Conservation (phyloP, 768 basidiomycete species). For the Butyriboletus loyo region DNA sequence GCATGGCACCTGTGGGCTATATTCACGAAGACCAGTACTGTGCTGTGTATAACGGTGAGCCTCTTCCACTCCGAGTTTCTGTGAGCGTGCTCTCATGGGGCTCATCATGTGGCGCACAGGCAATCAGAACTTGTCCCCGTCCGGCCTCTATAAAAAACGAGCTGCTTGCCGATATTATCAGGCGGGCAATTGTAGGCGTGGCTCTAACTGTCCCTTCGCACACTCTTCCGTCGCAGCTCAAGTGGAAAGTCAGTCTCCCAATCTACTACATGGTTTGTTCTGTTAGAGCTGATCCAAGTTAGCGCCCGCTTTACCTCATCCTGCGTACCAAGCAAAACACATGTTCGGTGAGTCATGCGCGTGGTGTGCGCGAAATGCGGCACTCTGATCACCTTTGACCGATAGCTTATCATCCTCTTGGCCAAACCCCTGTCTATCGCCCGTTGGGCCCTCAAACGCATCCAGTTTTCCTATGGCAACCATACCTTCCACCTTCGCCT, state of each 20-base stretch:
- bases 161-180: slow-evolving; percentile 26
- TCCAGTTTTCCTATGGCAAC: slow-evolving; percentile 24
- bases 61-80: not conserved
- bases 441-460: slow-evolving; percentile 12
- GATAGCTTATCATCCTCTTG: slow-evolving; percentile 17
- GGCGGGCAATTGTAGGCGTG: slow-evolving; percentile 26
- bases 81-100: not conserved
- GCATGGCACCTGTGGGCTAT: slow-evolving; percentile 7
- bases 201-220: slow-evolving; percentile 25
- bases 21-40: slow-evolving; percentile 15
- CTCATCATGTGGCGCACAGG: slow-evolving; percentile 12
- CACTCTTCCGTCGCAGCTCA: slow-evolving; percentile 13
- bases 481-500: slow-evolving; percentile 28
- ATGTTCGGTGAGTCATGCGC: slow-evolving; percentile 16
- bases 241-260: slow-evolving; percentile 15
- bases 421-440: slow-evolving; percentile 19
- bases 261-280: not conserved
- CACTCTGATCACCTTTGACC: slow-evolving; percentile 2
- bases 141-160: slow-evolving; percentile 6
- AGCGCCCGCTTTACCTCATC: slow-evolving; percentile 11
- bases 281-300: slow-evolving; percentile 8
- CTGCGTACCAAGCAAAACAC: slow-evolving; percentile 13
- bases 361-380: not conserved
- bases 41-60: slow-evolving; percentile 17
- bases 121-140: slow-evolving; percentile 1